Evolutionary conservation across 2,329 filamentous ascomycete genomes (phyloP), one percentile per base, ranked within the genome.

Genomic region (Fusarium guadeloupense): DNA sequence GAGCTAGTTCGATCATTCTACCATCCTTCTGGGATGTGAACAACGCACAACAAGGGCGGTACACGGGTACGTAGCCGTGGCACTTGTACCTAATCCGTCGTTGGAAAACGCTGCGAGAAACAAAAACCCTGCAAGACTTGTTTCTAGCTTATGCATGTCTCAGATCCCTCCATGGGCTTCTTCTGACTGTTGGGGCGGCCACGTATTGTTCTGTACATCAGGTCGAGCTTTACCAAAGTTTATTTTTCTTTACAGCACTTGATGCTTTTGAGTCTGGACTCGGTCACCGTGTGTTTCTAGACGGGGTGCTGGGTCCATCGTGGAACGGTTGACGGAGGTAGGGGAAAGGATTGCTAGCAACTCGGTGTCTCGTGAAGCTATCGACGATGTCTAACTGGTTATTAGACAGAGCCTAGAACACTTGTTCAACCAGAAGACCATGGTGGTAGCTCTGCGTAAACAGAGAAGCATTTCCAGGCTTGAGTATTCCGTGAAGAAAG

Each of bases 41-140:
- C 57, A 60, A 40, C 57, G 28, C 57, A 60, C 57, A 43, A 48
- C n/a, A n/a, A n/a, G n/a, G n/a, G n/a, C n/a, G n/a, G n/a, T n/a
- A n/a, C n/a, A n/a, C n/a, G n/a, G 23, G 41, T 42, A 59, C 54
- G 25, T 39, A n/a, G n/a, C n/a, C n/a, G n/a, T n/a, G n/a, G n/a
- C n/a, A n/a, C n/a, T n/a, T n/a, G 23, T 25, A 25, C 23, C 23
- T 25, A 25, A 31, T 31, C 28, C 12, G 28, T 31, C 28, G 28
- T 31, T 14, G n/a, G 14, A 31, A 26, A 25, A 26, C 10, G 25
- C 13, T 26, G 25, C n/a, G n/a, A n/a, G n/a, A n/a, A n/a, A n/a
- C n/a, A n/a, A n/a, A n/a, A n/a, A n/a, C n/a, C 13, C 25, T 26
- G 25, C 25, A 9, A 26, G 25, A 12, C 25, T 26, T 9, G 9